Percentiles rank a stretch among this genome's conserved stretches.
Conservation (phyloP, 176 grass and related monocot genomes). For the Oryza australiensis region DNA sequence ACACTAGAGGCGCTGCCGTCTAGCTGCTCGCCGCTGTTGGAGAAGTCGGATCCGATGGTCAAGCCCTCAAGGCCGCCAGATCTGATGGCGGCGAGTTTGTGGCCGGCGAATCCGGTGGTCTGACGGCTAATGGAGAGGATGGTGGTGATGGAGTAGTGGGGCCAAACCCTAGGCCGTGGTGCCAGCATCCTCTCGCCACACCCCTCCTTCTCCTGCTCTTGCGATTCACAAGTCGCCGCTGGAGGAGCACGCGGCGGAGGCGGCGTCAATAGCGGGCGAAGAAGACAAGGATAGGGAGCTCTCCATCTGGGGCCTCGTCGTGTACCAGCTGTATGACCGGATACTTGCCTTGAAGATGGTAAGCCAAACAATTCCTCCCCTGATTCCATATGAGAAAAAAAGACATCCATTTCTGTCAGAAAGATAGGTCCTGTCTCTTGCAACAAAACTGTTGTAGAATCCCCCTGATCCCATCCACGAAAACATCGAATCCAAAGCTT, state of each 20-base stretch:
- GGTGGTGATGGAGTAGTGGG: too few relatives aligned
- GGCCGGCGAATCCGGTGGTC: too few relatives aligned
- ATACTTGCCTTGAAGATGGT: slow-evolving; percentile 91
- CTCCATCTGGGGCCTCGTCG: slow-evolving; percentile 71
- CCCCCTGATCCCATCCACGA: not conserved
- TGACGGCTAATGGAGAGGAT: too few relatives aligned
- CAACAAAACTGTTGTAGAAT: not conserved
- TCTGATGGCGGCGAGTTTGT: too few relatives aligned
- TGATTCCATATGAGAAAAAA: not conserved
- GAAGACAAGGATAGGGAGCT: slow-evolving; percentile 35
- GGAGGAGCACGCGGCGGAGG: slow-evolving; percentile 52
- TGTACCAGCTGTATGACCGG: slow-evolving; percentile 78
- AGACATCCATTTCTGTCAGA: not conserved
- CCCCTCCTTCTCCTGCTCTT: too few relatives aligned
- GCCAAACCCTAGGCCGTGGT: too few relatives aligned
- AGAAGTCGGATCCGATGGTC: too few relatives aligned
- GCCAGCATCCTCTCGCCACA: too few relatives aligned
- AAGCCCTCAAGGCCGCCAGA: too few relatives aligned
- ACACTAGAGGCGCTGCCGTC: too few relatives aligned
- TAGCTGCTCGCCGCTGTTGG: too few relatives aligned
- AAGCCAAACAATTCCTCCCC: slow-evolving; percentile 31
- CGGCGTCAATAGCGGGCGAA: slow-evolving; percentile 39
- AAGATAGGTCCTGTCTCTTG: not conserved
- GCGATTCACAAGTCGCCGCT: not conserved
- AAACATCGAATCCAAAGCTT: not conserved